These are phyloP conservation scores for Ophiocordyceps camponoti-saundersi DNA, from an alignment of 2,329 filamentous ascomycete species.

Conservation along the genomic window DNA sequence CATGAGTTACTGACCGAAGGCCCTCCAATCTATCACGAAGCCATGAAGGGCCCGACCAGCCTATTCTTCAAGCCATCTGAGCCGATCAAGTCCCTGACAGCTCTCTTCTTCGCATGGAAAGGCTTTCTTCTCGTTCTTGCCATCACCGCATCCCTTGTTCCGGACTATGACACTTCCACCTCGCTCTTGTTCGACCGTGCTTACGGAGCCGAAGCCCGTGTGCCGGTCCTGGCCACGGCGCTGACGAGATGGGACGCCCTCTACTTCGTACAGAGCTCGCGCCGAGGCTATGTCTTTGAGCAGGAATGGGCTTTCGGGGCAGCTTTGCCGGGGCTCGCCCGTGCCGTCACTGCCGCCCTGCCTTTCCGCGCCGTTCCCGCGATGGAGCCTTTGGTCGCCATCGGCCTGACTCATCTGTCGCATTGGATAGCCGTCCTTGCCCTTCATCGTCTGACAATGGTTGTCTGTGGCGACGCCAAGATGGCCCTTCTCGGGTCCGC, in stretches of 20 bases:
- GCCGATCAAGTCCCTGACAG: conserved; percentile 10
- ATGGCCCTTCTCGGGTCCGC: conserved; percentile 51
- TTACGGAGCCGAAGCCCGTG: conserved; percentile 16
- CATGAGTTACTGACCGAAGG: neutral
- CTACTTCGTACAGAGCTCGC: conserved; percentile 51
- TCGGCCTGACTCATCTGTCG: conserved; percentile 51
- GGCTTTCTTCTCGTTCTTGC: conserved; percentile 44
- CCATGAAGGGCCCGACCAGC: neutral
- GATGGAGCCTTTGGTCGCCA: conserved; percentile 35
- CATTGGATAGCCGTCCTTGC: conserved; percentile 62
- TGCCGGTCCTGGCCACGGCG: conserved; percentile 31
- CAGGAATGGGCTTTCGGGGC: conserved; percentile 73
- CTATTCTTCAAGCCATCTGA: conserved; percentile 2
- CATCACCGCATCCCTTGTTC: conserved; percentile 29
- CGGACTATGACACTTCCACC: conserved; percentile 67
- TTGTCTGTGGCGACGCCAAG: conserved; percentile 32
- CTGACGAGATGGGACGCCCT: conserved; percentile 69
- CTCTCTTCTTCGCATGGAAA: conserved; percentile 50
- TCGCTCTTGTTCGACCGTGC: conserved; percentile 24
- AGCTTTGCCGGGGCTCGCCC: conserved; percentile 26
- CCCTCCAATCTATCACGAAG: neutral
- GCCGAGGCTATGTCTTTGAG: conserved; percentile 52
- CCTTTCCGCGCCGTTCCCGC: conserved; percentile 5
- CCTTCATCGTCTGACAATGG: conserved; percentile 48
- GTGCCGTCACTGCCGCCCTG: conserved; percentile 14